Percentiles rank a stretch among this genome's conserved stretches.
Evolutionary conservation across 768 basidiomycete species (phyloP).

Genomic region (Crucibulum laeve): DNA sequence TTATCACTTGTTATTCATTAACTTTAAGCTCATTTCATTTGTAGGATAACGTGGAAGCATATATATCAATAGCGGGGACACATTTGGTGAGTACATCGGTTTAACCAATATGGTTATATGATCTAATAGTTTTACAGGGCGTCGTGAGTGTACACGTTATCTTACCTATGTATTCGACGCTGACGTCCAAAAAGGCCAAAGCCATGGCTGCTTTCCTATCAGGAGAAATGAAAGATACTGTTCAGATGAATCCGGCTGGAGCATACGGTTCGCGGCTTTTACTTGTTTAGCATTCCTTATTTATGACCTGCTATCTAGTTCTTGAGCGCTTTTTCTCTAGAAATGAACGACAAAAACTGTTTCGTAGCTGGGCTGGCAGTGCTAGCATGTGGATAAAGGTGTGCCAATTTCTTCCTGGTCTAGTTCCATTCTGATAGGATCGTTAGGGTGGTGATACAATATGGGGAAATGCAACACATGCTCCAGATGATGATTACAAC

Average conservation of each 20-base stretch:
- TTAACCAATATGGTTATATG: not conserved
- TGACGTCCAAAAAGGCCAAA: conserved; percentile 58
- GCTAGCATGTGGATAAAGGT: conserved; percentile 94
- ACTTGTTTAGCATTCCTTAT: not conserved
- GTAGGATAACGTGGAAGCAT: conserved; percentile 81
- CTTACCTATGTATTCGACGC: not conserved
- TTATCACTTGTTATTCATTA: conserved; percentile 1
- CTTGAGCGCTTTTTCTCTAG: conserved; percentile 88
- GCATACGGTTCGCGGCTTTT: conserved; percentile 55
- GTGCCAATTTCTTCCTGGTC: conserved; percentile 1
- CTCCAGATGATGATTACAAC: conserved; percentile 71
- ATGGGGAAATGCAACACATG: conserved; percentile 74
- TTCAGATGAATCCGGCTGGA: conserved; percentile 78
- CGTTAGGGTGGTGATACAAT: conserved; percentile 72
- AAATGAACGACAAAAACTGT: conserved; percentile 82
- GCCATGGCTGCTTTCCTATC: conserved; percentile 94
- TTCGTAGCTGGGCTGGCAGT: conserved; percentile 93
- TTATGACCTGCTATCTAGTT: conserved; percentile 35
- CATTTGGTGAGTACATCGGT: conserved; percentile 54
- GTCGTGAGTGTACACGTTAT: conserved; percentile 47
- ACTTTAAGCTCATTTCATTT: conserved; percentile 4
- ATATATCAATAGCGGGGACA: conserved; percentile 82
- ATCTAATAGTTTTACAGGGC: conserved; percentile 38
- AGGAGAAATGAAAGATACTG: conserved; percentile 94
- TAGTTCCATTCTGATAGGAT: not conserved